Base-by-base conservation (phyloP, 169 alveolate genomes). In the Eimeria falciformis region DNA sequence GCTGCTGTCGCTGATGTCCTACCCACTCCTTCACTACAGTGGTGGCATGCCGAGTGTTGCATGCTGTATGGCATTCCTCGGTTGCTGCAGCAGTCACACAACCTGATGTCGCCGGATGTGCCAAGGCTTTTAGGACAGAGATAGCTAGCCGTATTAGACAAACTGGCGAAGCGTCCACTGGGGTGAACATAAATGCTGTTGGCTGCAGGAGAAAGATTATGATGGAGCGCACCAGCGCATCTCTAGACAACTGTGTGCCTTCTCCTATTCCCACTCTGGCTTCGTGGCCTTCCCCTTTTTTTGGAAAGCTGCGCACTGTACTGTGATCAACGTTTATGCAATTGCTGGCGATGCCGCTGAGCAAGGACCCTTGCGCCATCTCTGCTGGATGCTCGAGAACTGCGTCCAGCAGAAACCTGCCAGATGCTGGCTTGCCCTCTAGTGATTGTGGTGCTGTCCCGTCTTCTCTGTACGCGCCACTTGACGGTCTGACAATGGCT, bases 1-100 rank as follows among this genome's bases (percentile, higher is more conserved):
- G 56, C 82, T 71, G 82, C 56, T 12, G 82, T 18, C 18, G 79
- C 79, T 68, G 47, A 43, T 68, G 53, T 4, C 7, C 58, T 71
- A 27, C 45, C 50, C 79, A 17, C 25, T 33, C 23, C 37, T 12
- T 14, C 45, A 33, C 40, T 33, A 33, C 40, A 33, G 40, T 33
- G 40, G 40, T 33, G 40, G 40, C 40, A 33, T 33, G 2, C 40
- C 2, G 40, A 33, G 40, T 33, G 40, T 33, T 33, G 40, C 40
- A 33, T 33, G 40, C 40, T 33, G 40, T 33, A 33, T 33, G 40
- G 40, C 40, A 33, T 33, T 2, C 40, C 40, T 33, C 58, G 33
- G 83, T 37, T 71, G 83, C 40, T 12, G 83, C 62, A 5, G 65
- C 85, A 45, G 85, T 33, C 40, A 33, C 40, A 33, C 40, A 33